Evolutionary conservation across 495 filamentous ascomycete genomes (phyloP), one percentile per base, ranked within the genome.

Genomic region (Glonium stellatum): DNA sequence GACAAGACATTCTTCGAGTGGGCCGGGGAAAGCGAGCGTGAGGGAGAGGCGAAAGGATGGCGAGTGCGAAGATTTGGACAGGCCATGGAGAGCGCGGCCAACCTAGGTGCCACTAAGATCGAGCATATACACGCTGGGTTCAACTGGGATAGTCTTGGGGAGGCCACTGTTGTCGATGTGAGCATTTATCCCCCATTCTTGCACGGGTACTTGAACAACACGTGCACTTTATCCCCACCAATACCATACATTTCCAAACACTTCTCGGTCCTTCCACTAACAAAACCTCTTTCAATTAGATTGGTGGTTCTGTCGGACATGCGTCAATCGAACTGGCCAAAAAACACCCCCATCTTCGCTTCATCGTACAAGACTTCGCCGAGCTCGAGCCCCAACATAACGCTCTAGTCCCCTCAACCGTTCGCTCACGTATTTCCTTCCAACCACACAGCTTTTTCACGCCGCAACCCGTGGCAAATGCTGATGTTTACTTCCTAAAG

Each of bases 401-500:
- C 48, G 19, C 48, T 27, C 48, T 51, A 18, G 48, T 51, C 18
- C 48, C 48, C 19, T 13, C 48, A 15, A 10, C 4, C 21, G 18
- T 51, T 6, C 21, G 25, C 21, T 51, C 48, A 6, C 48, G 50
- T 41, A 66, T 76, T 37, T 61, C 35, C 3, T 75, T 73, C 61
- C 37, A 54, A 41, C 57, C 66, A 19, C 71, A 75, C 56, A 54
- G 70, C 55, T 75, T 72, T 66, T 77, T 76, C 62, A 61, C 67
- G 5, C 60, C 64, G 19, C 72, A 74, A 41, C 58, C 73, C 5
- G 57, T 69, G 13, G 22, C 62, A 22, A 59, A 56, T 27, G 73
- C 68, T 0, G 65, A 72, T 15, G 69, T 76, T 1, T 78, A 73
- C 48, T 73, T 77, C 41, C 65, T 73, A 31, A 66, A 71, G 0